Conservation (phyloP, 129 eudicot species). For the Arctium minus region DNA sequence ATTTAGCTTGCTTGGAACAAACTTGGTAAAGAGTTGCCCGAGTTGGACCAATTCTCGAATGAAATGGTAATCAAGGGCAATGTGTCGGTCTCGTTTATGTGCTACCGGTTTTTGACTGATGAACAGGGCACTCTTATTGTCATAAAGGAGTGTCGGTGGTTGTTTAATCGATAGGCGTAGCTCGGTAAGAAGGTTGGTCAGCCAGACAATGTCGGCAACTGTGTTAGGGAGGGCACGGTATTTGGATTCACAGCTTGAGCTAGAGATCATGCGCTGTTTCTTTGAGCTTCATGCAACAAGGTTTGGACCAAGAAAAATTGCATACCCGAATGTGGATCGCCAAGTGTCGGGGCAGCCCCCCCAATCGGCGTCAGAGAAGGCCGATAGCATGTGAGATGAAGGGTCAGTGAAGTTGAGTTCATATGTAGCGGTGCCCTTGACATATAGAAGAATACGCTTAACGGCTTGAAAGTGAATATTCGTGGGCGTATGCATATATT, state of each 20-base stretch:
- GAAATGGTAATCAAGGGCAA: no score
- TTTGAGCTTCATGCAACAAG: no score
- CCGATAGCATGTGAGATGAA: background rate
- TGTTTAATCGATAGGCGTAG: background rate
- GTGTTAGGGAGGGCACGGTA: no score
- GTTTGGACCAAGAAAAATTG: no score
- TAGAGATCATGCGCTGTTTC: no score
- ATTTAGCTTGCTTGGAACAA: no score
- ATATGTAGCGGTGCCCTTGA: background rate
- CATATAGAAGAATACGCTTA: background rate
- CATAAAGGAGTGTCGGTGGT: background rate
- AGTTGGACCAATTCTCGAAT: no score
- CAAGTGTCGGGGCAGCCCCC: background rate
- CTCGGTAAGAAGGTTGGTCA: background rate
- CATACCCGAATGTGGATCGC: background rate
- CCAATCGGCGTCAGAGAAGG: background rate
- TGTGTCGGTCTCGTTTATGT: no score
- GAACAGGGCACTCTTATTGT: background rate
- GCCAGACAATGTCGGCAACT: background rate
- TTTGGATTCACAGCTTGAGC: no score
- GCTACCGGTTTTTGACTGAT: no score
- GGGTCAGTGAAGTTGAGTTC: background rate
- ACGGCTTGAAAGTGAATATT: background rate
- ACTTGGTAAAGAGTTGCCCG: no score
- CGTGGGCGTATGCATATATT: background rate